Evolutionary conservation across 2,329 filamentous ascomycete genomes (phyloP).

Genomic region (Aspergillus sp.): DNA sequence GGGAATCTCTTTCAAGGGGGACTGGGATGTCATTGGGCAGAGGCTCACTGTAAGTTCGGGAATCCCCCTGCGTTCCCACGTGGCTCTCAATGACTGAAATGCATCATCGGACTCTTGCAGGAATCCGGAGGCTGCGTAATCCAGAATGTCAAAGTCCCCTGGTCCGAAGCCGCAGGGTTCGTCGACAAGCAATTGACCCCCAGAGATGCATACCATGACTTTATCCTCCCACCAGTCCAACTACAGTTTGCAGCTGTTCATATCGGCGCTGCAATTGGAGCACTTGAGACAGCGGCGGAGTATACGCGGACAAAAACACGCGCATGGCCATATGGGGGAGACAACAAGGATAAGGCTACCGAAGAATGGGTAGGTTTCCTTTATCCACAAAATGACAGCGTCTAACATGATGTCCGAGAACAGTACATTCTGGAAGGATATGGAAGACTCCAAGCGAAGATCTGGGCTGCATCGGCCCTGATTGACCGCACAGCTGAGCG

Average conservation of each 20-base stretch:
- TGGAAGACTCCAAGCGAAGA: slow-evolving; percentile 66
- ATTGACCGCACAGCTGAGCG: slow-evolving; percentile 60
- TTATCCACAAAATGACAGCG: background rate
- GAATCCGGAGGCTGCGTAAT: slow-evolving; percentile 68
- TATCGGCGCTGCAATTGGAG: slow-evolving; percentile 65
- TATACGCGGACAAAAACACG: slow-evolving; percentile 64
- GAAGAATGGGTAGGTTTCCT: slow-evolving; percentile 57
- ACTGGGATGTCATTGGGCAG: slow-evolving; percentile 69
- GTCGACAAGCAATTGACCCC: background rate
- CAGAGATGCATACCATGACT: background rate
- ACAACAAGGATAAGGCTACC: slow-evolving; percentile 62
- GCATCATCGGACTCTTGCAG: background rate
- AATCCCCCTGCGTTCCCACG: background rate
- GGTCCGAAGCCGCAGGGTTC: slow-evolving; percentile 56
- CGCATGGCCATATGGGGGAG: slow-evolving; percentile 67
- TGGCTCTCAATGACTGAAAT: background rate
- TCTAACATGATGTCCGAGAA: background rate
- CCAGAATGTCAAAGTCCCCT: slow-evolving; percentile 60
- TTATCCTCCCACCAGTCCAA: slow-evolving; percentile 47
- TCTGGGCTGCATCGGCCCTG: slow-evolving; percentile 63
- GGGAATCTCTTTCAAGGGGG: slow-evolving; percentile 59
- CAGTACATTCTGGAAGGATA: slow-evolving; percentile 66
- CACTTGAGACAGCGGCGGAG: slow-evolving; percentile 58
- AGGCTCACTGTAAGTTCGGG: slow-evolving; percentile 52
- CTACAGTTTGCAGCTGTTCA: slow-evolving; percentile 71